Evolutionary conservation across 371 early-diverging fungal genomes (phyloP).

Genomic region (Mortierella sp.): DNA sequence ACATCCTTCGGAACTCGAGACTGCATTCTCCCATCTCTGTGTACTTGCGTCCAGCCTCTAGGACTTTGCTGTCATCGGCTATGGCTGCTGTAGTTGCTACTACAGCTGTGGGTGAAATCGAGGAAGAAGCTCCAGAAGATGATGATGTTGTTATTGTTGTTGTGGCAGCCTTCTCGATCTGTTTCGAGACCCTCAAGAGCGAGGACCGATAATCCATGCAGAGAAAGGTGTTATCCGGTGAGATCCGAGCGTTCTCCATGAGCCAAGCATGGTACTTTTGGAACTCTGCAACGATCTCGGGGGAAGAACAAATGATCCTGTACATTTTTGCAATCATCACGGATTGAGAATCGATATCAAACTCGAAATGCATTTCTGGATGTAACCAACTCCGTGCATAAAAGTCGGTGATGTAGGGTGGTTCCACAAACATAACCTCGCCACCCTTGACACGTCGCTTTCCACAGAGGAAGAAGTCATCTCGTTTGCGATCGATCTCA

Average conservation of each 20-base stretch:
- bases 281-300: constrained; percentile 33
- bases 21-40: constrained; percentile 41
- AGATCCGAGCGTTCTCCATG: constrained; percentile 30
- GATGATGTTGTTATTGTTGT: background rate
- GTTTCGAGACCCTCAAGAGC: constrained; percentile 28
- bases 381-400: constrained; percentile 40
- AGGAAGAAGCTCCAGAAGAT: too few species aligned
- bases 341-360: constrained; percentile 13
- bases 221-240: constrained; percentile 42
- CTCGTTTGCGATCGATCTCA: constrained; percentile 31
- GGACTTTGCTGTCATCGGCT: constrained; percentile 1
- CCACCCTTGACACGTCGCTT: constrained; percentile 27
- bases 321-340: constrained; percentile 42
- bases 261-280: constrained; percentile 29
- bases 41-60: constrained; percentile 40
- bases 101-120: too few species aligned
- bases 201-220: constrained; percentile 44
- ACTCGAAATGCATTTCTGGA: constrained; percentile 42
- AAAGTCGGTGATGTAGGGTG: constrained; percentile 37
- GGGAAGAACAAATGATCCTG: constrained; percentile 27
- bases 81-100: background rate
- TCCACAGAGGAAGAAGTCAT: constrained; percentile 34
- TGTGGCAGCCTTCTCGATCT: constrained; percentile 8
- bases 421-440: constrained; percentile 37
- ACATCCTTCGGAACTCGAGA: constrained; percentile 47